phyloP scores from a whole-genome alignment of 306 rosid genomes.

The Sindora glabra region DNA sequence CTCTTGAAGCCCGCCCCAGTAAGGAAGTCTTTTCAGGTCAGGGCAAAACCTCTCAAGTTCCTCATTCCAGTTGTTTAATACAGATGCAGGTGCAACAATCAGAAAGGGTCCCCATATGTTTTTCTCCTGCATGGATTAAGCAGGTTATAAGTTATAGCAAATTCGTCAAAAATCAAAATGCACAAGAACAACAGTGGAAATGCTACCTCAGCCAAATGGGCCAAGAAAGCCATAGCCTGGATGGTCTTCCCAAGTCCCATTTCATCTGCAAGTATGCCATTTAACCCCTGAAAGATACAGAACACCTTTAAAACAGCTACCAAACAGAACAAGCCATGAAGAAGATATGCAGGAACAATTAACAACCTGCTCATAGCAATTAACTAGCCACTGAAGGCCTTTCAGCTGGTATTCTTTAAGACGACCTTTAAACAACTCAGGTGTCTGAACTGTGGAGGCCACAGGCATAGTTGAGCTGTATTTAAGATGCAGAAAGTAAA shows the following conservation, averaged over 20 bases:
- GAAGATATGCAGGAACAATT: background rate
- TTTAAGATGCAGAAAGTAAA: constrained; percentile 18
- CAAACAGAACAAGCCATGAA: constrained; percentile 6
- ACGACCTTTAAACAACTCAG: constrained; percentile 73
- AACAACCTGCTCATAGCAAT: constrained; percentile 96
- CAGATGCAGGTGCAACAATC: constrained; percentile 97
- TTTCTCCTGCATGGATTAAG: constrained; percentile 63
- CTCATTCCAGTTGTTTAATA: constrained; percentile 96
- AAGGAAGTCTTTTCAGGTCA: constrained; percentile 80
- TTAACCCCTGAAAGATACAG: constrained; percentile 65
- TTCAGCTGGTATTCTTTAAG: constrained; percentile 91
- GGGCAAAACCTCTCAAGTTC: constrained; percentile 98
- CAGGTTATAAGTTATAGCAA: constrained; percentile 31
- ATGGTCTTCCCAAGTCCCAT: constrained; percentile 99
- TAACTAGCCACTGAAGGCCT: constrained; percentile 99
- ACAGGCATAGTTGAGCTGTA: constrained; percentile 98
- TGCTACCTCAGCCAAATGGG: constrained; percentile 94
- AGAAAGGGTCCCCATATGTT: constrained; percentile 99
- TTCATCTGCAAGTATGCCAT: constrained; percentile 99
- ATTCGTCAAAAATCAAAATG: background rate
- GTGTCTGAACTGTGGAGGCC: constrained; percentile 88
- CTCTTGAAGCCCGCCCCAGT: constrained; percentile 89
- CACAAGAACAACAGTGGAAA: constrained; percentile 10
- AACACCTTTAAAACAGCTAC: constrained; percentile 16
- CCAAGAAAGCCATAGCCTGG: constrained; percentile 98